Conservation (phyloP, 176 grass and related monocot genomes). For the Puya raimondii region DNA sequence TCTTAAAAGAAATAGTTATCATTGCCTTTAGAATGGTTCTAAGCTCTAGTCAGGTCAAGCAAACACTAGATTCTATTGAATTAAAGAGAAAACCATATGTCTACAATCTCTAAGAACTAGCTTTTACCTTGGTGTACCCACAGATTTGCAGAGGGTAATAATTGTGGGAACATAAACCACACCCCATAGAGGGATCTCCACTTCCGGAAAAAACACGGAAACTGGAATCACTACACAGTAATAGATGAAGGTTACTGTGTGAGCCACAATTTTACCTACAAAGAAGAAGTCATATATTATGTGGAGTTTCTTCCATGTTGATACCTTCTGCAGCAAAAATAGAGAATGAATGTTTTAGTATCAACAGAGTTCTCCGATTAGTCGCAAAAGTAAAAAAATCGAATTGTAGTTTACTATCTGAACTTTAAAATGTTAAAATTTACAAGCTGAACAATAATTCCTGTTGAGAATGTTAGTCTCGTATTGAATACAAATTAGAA, state of each 20-base stretch:
- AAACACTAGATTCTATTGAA: too few relatives aligned
- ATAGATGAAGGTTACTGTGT: conserved; percentile 84
- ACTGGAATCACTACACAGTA: conserved; percentile 67
- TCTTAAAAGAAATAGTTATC: too few relatives aligned
- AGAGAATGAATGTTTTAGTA: conserved; percentile 8
- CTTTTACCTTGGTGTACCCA: conserved; percentile 74
- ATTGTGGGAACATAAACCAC: conserved; percentile 67
- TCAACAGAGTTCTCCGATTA: too few relatives aligned
- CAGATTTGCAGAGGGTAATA: conserved; percentile 79
- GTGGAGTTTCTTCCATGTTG: conserved; percentile 59
- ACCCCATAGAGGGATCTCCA: conserved; percentile 67
- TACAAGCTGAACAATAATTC: too few relatives aligned
- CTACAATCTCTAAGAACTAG: neutral
- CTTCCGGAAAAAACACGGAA: conserved; percentile 66
- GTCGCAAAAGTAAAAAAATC: neutral
- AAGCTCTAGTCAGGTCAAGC: too few relatives aligned
- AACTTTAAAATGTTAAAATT: too few relatives aligned
- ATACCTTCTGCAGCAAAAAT: conserved; percentile 49
- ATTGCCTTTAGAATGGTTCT: too few relatives aligned
- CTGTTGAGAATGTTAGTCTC: too few relatives aligned
- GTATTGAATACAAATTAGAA: too few relatives aligned
- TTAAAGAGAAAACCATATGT: too few relatives aligned
- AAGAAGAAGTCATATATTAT: conserved; percentile 90
- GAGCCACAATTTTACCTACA: conserved; percentile 65
- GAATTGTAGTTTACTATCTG: neutral